Conservation (phyloP, 257 asterid species). For the Lycium ferocissimum region DNA sequence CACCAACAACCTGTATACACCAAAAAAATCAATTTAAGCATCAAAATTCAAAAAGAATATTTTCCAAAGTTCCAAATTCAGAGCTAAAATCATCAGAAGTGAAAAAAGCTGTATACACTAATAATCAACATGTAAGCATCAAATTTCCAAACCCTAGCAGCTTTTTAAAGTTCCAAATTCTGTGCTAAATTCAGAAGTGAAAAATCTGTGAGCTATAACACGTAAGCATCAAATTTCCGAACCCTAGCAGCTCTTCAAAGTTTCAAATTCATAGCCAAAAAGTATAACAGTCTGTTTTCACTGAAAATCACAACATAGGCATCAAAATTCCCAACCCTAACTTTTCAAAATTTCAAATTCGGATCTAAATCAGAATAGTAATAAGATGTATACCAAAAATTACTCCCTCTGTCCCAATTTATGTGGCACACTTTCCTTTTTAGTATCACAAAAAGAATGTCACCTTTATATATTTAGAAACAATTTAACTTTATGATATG, state of each 20-base stretch:
- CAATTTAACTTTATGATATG: too few relatives aligned
- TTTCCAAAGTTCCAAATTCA: not conserved
- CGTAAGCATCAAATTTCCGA: not conserved
- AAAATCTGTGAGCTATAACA: constrained; percentile 1
- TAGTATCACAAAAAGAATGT: too few relatives aligned
- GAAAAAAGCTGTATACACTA: not conserved
- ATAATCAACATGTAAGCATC: not conserved
- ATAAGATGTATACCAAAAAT: not conserved
- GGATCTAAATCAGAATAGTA: not conserved
- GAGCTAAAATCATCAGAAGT: not conserved
- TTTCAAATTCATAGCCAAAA: not conserved
- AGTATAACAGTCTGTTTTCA: not conserved
- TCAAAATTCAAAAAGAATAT: not conserved
- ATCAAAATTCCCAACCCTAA: not conserved
- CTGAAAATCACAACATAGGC: not conserved
- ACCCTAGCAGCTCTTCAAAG: not conserved
- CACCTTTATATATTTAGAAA: too few relatives aligned
- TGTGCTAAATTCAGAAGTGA: not conserved
- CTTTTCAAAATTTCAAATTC: not conserved
- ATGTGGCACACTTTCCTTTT: too few relatives aligned
- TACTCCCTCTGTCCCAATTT: too few relatives aligned
- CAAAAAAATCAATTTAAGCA: not conserved
- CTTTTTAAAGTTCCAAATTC: not conserved
- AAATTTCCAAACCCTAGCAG: not conserved
- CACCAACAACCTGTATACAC: constrained; percentile 27